Evolutionary conservation across 202 grass and related monocot species (phyloP), one percentile per base, ranked within the genome.

Genomic region (Tripidium arundinaceum): DNA sequence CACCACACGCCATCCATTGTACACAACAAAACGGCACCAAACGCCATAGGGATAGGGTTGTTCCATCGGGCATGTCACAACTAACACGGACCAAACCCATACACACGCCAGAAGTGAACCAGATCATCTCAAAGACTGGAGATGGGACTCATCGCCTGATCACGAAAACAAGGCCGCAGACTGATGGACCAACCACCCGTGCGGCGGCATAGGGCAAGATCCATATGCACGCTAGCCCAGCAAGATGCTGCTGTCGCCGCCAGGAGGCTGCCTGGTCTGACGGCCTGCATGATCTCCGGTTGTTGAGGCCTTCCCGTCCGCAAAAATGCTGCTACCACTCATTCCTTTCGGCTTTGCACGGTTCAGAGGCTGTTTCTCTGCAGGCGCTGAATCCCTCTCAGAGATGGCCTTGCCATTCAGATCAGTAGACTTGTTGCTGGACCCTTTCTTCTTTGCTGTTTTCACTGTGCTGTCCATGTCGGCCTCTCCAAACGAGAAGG

Each of bases 201-300:
- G 52, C 25, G 62, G 36, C 50, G 18, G 76, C 28, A 82, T 16
- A 28, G 69, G 26, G 36, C 34, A 27, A 14, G 34, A 78, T 60
- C 59, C 79, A 43, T 79, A 45, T 83, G 52, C 63, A 65, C 52
- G 72, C 58, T 90, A 97, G 80, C 89, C 83, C 73, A 97, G 85
- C 21, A 91, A 76, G 77, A 97, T 97, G 89, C 87, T 97, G 91
- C 87, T 97, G 59, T 90, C 91, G 0, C 94, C 94, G 28, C 94
- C 94, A 0, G 94, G 94, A 39, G 94, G 94, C 80, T 94, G 90
- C 87, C 94, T 85, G 65, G 79, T 82, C 49, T 91, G 87, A 28
- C 45, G 45, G 27, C 87, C 83, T 39, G 83, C 65, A 15, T 78
- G 93, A 37, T 90, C 80, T 39, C 82, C 28, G 65, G 72, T n/a